A percentile compares a stretch with the other conserved stretches of the same genome.
phyloP scores from a whole-genome alignment of 768 basidiomycete species.

The Termitomyces sp. region DNA sequence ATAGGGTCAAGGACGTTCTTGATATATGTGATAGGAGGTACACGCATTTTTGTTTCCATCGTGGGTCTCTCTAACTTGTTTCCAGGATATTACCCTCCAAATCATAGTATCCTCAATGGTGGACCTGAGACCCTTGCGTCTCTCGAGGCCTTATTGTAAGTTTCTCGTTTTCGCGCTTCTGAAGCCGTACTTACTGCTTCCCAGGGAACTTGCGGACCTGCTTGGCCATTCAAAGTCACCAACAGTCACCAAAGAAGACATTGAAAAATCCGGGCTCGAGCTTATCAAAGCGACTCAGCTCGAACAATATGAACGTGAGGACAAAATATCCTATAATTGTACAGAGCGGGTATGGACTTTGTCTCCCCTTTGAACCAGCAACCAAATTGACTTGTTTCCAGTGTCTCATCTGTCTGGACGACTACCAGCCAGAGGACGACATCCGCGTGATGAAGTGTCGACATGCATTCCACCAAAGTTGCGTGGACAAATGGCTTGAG shows the following conservation, averaged over 20 bases:
- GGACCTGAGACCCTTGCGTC: slow-evolving; percentile 68
- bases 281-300: slow-evolving; percentile 63
- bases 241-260: slow-evolving; percentile 80
- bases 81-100: slow-evolving; percentile 87
- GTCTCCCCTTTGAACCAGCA: background rate
- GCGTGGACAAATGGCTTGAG: slow-evolving; percentile 88
- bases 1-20: slow-evolving; percentile 71
- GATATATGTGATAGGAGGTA: slow-evolving; percentile 88
- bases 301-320: slow-evolving; percentile 53
- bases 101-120: slow-evolving; percentile 86
- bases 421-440: slow-evolving; percentile 77
- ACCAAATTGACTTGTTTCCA: slow-evolving; percentile 23
- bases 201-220: slow-evolving; percentile 79
- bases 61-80: slow-evolving; percentile 10
- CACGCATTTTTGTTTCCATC: slow-evolving; percentile 17
- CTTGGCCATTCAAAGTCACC: slow-evolving; percentile 82
- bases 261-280: slow-evolving; percentile 80
- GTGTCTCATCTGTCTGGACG: slow-evolving; percentile 87
- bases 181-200: slow-evolving; percentile 1
- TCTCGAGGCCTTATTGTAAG: slow-evolving; percentile 76
- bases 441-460: slow-evolving; percentile 78
- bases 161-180: slow-evolving; percentile 8
- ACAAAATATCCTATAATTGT: slow-evolving; percentile 74
- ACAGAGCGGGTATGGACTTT: slow-evolving; percentile 63
- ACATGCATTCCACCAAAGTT: slow-evolving; percentile 87